Evolutionary conservation across 2,329 filamentous ascomycete species (phyloP).

Genomic region (Zelopaecilomyces penicillatus): DNA sequence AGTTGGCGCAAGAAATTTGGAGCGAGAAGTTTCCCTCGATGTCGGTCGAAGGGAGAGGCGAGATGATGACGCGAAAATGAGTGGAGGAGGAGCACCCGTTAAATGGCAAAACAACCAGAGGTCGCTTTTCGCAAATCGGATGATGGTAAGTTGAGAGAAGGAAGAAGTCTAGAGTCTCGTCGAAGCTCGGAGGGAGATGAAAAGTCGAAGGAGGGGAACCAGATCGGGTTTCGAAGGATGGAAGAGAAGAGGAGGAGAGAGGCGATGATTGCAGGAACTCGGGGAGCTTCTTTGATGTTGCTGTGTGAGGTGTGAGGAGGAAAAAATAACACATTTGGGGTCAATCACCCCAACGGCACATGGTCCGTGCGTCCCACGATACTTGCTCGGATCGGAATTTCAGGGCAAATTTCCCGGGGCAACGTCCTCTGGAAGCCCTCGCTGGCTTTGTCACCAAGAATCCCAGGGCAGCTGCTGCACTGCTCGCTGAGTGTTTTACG

Average conservation of each 20-base stretch:
- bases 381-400: slow-evolving; percentile 6
- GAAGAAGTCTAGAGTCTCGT: slow-evolving; percentile 5
- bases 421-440: too few species aligned
- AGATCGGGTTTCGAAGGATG: not conserved
- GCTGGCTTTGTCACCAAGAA: too few species aligned
- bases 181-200: slow-evolving; percentile 3
- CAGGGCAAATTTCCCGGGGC: too few species aligned
- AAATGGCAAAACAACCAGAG: slow-evolving; percentile 7
- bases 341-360: slow-evolving; percentile 8
- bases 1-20: slow-evolving; percentile 8
- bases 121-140: slow-evolving; percentile 1
- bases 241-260: slow-evolving; percentile 9
- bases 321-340: slow-evolving; percentile 10
- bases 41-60: slow-evolving; percentile 7
- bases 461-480: too few species aligned
- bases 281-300: slow-evolving; percentile 9
- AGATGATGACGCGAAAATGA: slow-evolving; percentile 4
- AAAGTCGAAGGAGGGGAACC: not conserved
- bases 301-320: slow-evolving; percentile 5
- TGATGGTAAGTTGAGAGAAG: slow-evolving; percentile 7
- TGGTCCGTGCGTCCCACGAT: slow-evolving; percentile 6
- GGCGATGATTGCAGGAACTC: slow-evolving; percentile 3
- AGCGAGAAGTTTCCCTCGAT: slow-evolving; percentile 9
- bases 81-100: slow-evolving; percentile 10
- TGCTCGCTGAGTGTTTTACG: too few species aligned